Evolutionary conservation across 1,284 basidiomycete genomes (phyloP).

Genomic region (Leccinum glutinopallens): DNA sequence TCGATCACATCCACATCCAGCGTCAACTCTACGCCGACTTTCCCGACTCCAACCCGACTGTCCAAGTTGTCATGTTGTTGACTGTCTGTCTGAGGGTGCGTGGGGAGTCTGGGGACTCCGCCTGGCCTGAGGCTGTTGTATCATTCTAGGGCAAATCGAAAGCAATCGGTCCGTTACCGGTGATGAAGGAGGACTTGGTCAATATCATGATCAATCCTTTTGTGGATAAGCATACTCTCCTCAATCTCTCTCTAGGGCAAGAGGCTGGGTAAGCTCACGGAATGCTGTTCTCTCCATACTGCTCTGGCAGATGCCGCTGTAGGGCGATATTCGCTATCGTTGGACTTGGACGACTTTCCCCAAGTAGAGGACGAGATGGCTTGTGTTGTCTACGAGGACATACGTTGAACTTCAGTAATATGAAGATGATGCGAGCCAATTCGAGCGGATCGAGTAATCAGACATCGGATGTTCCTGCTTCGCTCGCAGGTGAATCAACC

Average conservation of each 20-base stretch:
- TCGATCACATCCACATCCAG: slow-evolving; percentile 53
- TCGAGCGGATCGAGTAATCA: slow-evolving; percentile 25
- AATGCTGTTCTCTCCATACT: slow-evolving; percentile 40
- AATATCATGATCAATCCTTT: slow-evolving; percentile 69
- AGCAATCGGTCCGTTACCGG: slow-evolving; percentile 50
- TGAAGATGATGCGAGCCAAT: slow-evolving; percentile 31
- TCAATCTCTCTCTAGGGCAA: slow-evolving; percentile 57
- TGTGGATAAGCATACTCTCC: slow-evolving; percentile 54
- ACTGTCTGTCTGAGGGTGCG: slow-evolving; percentile 51
- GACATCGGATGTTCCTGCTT: slow-evolving; percentile 5
- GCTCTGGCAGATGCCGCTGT: slow-evolving; percentile 47
- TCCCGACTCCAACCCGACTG: slow-evolving; percentile 56
- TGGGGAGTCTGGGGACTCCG: slow-evolving; percentile 35
- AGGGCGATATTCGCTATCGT: slow-evolving; percentile 49
- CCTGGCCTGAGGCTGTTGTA: slow-evolving; percentile 36
- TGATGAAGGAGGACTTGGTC: slow-evolving; percentile 59
- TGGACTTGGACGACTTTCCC: slow-evolving; percentile 53
- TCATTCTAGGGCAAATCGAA: slow-evolving; percentile 46
- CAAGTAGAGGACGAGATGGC: slow-evolving; percentile 48
- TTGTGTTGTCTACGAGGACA: slow-evolving; percentile 45
- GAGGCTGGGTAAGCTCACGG: slow-evolving; percentile 58
- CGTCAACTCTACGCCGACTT: slow-evolving; percentile 65
- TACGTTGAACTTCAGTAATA: slow-evolving; percentile 49
- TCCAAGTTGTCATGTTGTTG: slow-evolving; percentile 67
- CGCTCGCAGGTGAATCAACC: slow-evolving; percentile 15